Conservation (phyloP, 2,329 filamentous ascomycete species). For the Neoscytalidium dimidiatum region DNA sequence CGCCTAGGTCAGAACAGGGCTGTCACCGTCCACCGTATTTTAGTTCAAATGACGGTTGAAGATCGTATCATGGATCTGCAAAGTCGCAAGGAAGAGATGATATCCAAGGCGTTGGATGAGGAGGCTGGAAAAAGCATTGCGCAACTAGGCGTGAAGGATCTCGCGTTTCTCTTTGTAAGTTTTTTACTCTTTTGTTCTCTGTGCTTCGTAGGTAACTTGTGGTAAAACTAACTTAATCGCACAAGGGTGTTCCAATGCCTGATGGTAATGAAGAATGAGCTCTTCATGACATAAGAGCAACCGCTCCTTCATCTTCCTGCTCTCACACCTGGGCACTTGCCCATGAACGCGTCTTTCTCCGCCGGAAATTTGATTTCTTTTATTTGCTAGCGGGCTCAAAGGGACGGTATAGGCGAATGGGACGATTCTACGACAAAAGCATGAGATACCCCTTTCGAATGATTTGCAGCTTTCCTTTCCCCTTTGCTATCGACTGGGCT, state of each 20-base stretch:
- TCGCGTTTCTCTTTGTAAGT: constrained; percentile 67
- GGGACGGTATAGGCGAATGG: not conserved
- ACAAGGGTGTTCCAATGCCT: too few species aligned
- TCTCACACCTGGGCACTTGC: too few species aligned
- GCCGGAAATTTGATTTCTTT: not conserved
- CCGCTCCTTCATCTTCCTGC: too few species aligned
- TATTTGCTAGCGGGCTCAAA: not conserved
- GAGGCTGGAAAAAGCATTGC: constrained; percentile 66
- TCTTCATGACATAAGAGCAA: too few species aligned
- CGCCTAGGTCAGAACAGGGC: constrained; percentile 77
- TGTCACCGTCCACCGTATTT: constrained; percentile 78
- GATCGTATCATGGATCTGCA: constrained; percentile 82
- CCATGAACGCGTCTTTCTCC: too few species aligned
- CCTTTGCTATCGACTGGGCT: too few species aligned
- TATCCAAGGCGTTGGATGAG: constrained; percentile 80
- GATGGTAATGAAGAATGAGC: too few species aligned
- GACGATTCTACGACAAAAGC: not conserved
- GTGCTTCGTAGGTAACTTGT: too few species aligned
- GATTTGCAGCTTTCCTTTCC: not conserved
- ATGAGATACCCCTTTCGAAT: not conserved
- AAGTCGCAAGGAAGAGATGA: constrained; percentile 73
- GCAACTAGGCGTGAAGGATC: constrained; percentile 65
- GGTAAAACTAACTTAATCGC: too few species aligned
- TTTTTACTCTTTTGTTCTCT: not conserved
- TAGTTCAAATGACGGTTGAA: constrained; percentile 79